Conservation (phyloP, 2,329 filamentous ascomycete species). For the Ustilaginoidea virens region DNA sequence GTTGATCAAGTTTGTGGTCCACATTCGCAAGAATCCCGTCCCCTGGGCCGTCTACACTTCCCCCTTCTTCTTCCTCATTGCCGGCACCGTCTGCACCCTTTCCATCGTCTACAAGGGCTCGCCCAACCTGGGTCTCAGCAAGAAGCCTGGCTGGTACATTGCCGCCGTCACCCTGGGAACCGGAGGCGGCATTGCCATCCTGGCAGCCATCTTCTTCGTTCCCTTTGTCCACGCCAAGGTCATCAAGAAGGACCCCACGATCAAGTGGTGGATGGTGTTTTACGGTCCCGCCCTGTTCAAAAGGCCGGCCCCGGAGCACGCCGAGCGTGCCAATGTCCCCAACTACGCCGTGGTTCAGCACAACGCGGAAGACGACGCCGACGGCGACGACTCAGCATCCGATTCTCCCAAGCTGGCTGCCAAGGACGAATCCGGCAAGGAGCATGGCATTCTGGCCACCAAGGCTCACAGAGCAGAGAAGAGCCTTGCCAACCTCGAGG, state of each 20-base stretch:
- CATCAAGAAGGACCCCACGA: constrained; percentile 49
- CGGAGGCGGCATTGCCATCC: constrained; percentile 40
- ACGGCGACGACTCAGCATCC: too few relatives aligned
- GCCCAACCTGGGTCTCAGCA: constrained; percentile 46
- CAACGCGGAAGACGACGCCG: constrained; percentile 27
- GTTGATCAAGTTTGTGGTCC: constrained; percentile 49
- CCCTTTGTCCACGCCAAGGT: constrained; percentile 52
- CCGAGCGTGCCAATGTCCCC: constrained; percentile 44
- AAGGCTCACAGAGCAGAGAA: constrained; percentile 15
- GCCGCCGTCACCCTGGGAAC: constrained; percentile 49
- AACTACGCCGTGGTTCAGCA: constrained; percentile 67
- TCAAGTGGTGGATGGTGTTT: constrained; percentile 48
- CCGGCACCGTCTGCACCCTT: constrained; percentile 57
- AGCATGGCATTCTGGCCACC: constrained; percentile 2
- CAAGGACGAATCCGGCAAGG: constrained; percentile 11
- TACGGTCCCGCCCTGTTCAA: constrained; percentile 48
- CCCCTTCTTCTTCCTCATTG: constrained; percentile 65
- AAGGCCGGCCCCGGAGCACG: constrained; percentile 37
- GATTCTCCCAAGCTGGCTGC: constrained; percentile 16
- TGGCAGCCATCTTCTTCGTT: constrained; percentile 56
- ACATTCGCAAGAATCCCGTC: constrained; percentile 55
- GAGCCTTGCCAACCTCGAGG: constrained; percentile 26
- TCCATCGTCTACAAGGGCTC: constrained; percentile 74
- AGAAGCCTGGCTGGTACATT: constrained; percentile 54
- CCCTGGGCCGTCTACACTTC: constrained; percentile 59